Evolutionary conservation across 768 basidiomycete species (phyloP).

Genomic region (Mycena capillaripes): DNA sequence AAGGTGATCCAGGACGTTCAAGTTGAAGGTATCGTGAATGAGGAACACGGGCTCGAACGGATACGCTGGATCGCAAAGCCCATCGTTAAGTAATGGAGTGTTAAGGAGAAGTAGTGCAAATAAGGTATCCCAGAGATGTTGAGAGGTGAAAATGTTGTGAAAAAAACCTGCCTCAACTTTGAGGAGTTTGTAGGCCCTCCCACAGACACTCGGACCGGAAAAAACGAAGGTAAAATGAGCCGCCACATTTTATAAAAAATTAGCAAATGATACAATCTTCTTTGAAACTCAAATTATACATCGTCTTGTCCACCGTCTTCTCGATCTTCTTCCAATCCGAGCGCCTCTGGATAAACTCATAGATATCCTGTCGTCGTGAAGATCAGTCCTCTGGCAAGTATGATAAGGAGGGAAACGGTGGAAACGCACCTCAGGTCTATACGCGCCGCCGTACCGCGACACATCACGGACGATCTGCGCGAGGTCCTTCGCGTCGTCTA

Average conservation of each 20-base stretch:
- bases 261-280: constrained; percentile 84
- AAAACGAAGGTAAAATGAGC: too few relatives aligned
- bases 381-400: neutral
- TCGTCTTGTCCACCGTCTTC: constrained; percentile 94
- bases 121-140: too few relatives aligned
- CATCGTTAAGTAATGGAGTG: too few relatives aligned
- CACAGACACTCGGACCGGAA: too few relatives aligned
- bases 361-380: constrained; percentile 74
- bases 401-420: neutral
- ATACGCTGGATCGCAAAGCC: too few relatives aligned
- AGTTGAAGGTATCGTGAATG: too few relatives aligned
- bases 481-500: constrained; percentile 95
- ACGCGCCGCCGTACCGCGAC: constrained; percentile 94
- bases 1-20: too few relatives aligned
- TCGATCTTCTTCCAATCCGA: constrained; percentile 99
- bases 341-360: constrained; percentile 95
- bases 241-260: constrained; percentile 23
- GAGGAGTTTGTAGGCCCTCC: too few relatives aligned
- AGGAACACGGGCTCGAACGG: too few relatives aligned
- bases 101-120: too few relatives aligned
- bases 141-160: too few relatives aligned
- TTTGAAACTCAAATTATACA: constrained; percentile 94
- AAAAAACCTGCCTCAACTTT: too few relatives aligned
- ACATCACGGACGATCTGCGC: constrained; percentile 97
- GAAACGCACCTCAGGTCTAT: constrained; percentile 85